Conservation (phyloP, 768 basidiomycete genomes). For the Lentinula detonsa region DNA sequence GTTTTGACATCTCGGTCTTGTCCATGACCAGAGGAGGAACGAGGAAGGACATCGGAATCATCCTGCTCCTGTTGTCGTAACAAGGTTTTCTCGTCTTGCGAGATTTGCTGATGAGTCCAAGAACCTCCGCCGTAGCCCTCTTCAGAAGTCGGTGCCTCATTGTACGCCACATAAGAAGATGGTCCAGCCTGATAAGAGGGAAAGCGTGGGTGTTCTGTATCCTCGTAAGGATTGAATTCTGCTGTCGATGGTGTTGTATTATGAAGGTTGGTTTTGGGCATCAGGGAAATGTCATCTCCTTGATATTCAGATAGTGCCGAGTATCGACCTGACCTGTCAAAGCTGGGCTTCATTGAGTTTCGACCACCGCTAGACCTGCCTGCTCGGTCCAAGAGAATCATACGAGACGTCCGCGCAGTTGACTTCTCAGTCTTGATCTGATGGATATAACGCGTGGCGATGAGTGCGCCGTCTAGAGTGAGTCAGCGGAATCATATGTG, state of each 20-base stretch:
- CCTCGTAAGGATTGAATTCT: slow-evolving; percentile 6
- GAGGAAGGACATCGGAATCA: not conserved
- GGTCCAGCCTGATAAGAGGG: not conserved
- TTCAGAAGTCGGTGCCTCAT: not conserved
- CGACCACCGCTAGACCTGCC: not conserved
- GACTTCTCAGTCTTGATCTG: slow-evolving; percentile 47
- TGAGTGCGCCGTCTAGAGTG: slow-evolving; percentile 42
- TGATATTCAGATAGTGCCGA: not conserved
- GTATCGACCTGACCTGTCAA: not conserved
- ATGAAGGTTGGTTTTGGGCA: not conserved
- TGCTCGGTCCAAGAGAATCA: not conserved
- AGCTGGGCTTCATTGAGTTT: not conserved
- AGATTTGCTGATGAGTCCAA: slow-evolving; percentile 4
- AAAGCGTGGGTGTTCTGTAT: not conserved
- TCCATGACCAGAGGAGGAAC: not conserved
- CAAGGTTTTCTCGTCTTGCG: not conserved
- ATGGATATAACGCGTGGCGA: slow-evolving; percentile 49
- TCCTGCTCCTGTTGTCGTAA: not conserved
- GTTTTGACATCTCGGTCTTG: not conserved
- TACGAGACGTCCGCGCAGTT: slow-evolving; percentile 28
- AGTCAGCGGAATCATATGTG: not conserved
- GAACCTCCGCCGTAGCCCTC: slow-evolving; percentile 5
- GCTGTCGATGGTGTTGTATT: not conserved
- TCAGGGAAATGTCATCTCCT: not conserved
- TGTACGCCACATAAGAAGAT: not conserved